Percentiles rank a stretch among this genome's conserved stretches.
Evolutionary conservation across 352 stramenopile genomes (phyloP).

Genomic region (Phytophthora fragariae): DNA sequence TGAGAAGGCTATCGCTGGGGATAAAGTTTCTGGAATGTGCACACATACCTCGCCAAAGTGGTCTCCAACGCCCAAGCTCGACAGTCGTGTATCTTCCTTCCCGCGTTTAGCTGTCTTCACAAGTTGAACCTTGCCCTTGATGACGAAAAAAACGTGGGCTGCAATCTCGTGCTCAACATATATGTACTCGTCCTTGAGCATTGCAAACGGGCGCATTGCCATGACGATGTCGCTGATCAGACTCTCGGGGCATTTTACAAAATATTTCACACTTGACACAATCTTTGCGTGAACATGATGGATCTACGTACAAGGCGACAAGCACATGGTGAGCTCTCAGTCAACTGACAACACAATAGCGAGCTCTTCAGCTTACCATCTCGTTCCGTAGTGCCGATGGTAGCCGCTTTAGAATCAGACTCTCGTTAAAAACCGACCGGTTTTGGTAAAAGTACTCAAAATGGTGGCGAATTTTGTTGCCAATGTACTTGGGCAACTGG

Average conservation of each 20-base stretch:
- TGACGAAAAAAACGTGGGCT: slow-evolving; percentile 83
- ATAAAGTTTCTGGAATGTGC: background rate
- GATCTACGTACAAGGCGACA: slow-evolving; percentile 47
- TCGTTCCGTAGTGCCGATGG: slow-evolving; percentile 83
- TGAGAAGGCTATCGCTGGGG: background rate
- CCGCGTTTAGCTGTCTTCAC: slow-evolving; percentile 58
- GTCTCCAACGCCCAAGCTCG: slow-evolving; percentile 57
- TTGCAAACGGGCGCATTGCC: slow-evolving; percentile 78
- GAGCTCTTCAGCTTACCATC: slow-evolving; percentile 51
- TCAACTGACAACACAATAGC: background rate
- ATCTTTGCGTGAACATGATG: slow-evolving; percentile 78
- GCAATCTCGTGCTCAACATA: slow-evolving; percentile 87
- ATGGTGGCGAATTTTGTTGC: slow-evolving; percentile 77
- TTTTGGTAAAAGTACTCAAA: slow-evolving; percentile 91
- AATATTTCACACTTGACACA: slow-evolving; percentile 76
- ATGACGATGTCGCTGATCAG: slow-evolving; percentile 88
- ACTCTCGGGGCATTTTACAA: slow-evolving; percentile 77
- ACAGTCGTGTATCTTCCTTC: slow-evolving; percentile 58
- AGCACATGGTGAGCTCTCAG: background rate
- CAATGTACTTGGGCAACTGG: slow-evolving; percentile 72
- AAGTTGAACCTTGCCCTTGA: slow-evolving; percentile 78
- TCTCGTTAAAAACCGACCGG: slow-evolving; percentile 84
- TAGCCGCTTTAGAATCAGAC: slow-evolving; percentile 68
- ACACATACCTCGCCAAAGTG: slow-evolving; percentile 84
- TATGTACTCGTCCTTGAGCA: slow-evolving; percentile 81